Evolutionary conservation across 345 rosid species (phyloP), one percentile per base, ranked within the genome.

Genomic region (Excoecaria cochinchinensis): DNA sequence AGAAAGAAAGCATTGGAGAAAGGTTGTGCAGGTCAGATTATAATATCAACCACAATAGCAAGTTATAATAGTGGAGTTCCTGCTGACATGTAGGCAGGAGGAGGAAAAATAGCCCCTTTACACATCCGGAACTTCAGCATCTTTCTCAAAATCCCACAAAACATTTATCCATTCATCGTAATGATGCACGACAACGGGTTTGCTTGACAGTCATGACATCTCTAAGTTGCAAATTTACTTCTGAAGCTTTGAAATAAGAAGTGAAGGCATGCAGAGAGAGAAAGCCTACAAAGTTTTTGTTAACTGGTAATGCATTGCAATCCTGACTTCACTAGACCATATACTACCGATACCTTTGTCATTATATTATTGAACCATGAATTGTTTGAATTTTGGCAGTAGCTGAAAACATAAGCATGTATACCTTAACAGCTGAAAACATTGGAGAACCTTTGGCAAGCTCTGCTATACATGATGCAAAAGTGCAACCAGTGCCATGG

Each of bases 401-500:
- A 70, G 64, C 44, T 2, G 67, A 64, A 69, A n/a, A 67, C 38
- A 56, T 56, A 74, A 24, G 56, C 17, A 67, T 6, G 5, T n/a
- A n/a, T 74, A 93, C 99, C 93, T 87, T 90, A 22, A 93, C 89
- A 78, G 99, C 96, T 14, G 91, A 83, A 38, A 95, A 88, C 88
- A 91, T 81, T 39, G 91, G 65, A 81, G 86, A 90, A 71, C 98
- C 99, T 89, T 91, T 91, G 38, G 96, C 99, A 75, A 95, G 84
- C 80, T 95, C 97, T 56, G 99, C 99, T 77, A 95, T 90, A 44
- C 91, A 89, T 22, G 99, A 95, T 52, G 98, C 99, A 88, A 95
- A 81, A 72, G 89, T 95, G 85, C 99, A 95, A 68, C 99, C 99
- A 72, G 99, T 91, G 67, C 99, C 99, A 76, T 93, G 98, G 77